Base-by-base conservation (phyloP, 2,329 filamentous ascomycete species). In the Diaporthe citriasiana region DNA sequence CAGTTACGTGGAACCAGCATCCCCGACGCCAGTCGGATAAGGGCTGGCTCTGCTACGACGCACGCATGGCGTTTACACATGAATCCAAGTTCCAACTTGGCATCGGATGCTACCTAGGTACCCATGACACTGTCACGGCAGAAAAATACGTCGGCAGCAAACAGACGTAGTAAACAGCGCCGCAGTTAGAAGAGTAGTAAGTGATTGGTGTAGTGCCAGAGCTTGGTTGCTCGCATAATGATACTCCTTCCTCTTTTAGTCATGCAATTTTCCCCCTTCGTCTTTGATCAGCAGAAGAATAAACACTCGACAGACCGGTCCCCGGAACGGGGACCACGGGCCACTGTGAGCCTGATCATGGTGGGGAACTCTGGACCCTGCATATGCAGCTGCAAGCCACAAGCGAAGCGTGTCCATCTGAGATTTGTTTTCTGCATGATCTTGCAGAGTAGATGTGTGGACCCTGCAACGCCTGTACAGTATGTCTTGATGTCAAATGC, bases 371-470 rank as follows among this genome's bases (percentile, higher is more conserved):
- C 10, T 53, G 47, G 47, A 53, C 63, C 63, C 45, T 51, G 45
- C 63, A 68, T 40, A 68, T 68, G 63, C 63, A 68, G 63, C 1
- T 27, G n/a, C 10, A 40, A 8, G 63, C 63, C 63, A 53, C 47
- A 68, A 22, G 47, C 63, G 33, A 68, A 19, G 30, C 33, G 63
- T 68, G 47, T 27, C 47, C 1, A 40, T 68, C n/a, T 27, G 30
- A 53, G 8, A 25, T 51, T 66, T 63, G 60, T 50, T 30, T 9
- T 38, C n/a, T 22, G 47, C 63, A 38, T 7, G 7, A 68, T 68
- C 63, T 68, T 1, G 63, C 63, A 68, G 33, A 40, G 7, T 19
- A 22, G 35, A 40, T 40, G 25, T 27, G 33, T 53, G 63, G 63
- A 38, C 45, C 63, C 63, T 68, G 47, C 33, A 53, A 68, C 45